These are phyloP conservation scores for Aspergillus sp. DNA, from an alignment of 2,329 filamentous ascomycete genomes.

Conservation along the genomic window DNA sequence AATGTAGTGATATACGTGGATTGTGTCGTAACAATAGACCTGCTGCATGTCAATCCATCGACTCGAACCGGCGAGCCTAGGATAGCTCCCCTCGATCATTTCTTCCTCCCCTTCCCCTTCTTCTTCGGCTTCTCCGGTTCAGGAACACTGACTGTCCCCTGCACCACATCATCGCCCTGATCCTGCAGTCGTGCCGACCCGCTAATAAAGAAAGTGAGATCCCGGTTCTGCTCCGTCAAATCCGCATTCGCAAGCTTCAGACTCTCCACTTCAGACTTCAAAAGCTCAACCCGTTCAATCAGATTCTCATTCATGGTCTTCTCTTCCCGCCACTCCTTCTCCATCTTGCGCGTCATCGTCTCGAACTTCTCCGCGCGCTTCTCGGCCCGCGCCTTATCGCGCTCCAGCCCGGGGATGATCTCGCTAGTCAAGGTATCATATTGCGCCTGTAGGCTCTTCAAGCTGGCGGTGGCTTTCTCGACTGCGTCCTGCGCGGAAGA, in stretches of 20 bases:
- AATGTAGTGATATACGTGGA: neutral
- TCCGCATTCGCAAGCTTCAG: slow-evolving; percentile 67
- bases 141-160: slow-evolving; percentile 69
- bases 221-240: slow-evolving; percentile 81
- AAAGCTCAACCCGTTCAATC: slow-evolving; percentile 72
- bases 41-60: neutral
- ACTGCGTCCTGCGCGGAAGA: slow-evolving; percentile 61
- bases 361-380: slow-evolving; percentile 71
- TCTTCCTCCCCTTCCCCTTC: slow-evolving; percentile 33
- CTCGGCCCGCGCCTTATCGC: slow-evolving; percentile 68
- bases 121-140: slow-evolving; percentile 52
- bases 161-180: slow-evolving; percentile 71
- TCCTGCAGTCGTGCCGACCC: slow-evolving; percentile 77
- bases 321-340: slow-evolving; percentile 80
- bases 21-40: neutral
- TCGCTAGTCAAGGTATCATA: slow-evolving; percentile 57
- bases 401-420: slow-evolving; percentile 69
- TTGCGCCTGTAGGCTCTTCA: slow-evolving; percentile 58
- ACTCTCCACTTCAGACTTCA: slow-evolving; percentile 60
- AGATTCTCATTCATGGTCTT: slow-evolving; percentile 80
- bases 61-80: neutral
- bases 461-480: slow-evolving; percentile 60
- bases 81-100: neutral
- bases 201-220: slow-evolving; percentile 84
- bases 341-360: slow-evolving; percentile 72